Evolutionary conservation across 495 filamentous ascomycete genomes (phyloP), one percentile per base, ranked within the genome.

Genomic region (Lasiosphaeris hirsuta): DNA sequence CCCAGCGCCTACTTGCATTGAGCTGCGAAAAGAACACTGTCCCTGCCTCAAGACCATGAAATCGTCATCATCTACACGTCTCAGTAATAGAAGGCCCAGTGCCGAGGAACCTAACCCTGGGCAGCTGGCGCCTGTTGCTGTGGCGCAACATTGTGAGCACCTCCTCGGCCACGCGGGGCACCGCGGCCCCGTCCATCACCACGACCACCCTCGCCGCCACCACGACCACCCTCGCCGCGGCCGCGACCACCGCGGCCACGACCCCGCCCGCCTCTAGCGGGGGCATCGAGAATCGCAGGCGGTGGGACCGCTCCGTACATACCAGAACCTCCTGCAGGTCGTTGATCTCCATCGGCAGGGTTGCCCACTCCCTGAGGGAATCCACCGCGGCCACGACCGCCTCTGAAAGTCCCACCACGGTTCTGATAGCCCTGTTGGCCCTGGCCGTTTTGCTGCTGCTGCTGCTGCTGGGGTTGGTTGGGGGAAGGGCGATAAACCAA

Each of bases 301-400:
- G 94, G 94, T 4, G 94, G 91, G 8, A 93, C 89, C 50, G 83
- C 83, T 36, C 78, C 77, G 64, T 94, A 96, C 70, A 84, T 18
- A 17, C 59, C 56, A 44, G 59, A 54, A 17, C 43, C 58, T 23
- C 58, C 54, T 10, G 56, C 50, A 36, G 63, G 52, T 33, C 61
- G 63, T 15, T 43, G 41, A 1, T 14, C 35, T 1, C 11, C 35
- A 19, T 11, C 62, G n/a, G 64, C 70, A 17, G 69, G 70, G 35
- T 65, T 60, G 39, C 63, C 57, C 9, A 11, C 23, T 11, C 30
- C 18, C 37, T 14, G 53, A 17, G 59, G 55, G 14, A 63, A 60
- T 34, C 59, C 65, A 42, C 73, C 70, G 37, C 74, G 71, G 9
- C 71, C 69, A 52, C 74, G 68, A 37, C 63, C 65, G 23, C 57